These are phyloP conservation scores for Chlorella sp. DNA, from an alignment of 139 green algal species.

Conservation along the genomic window DNA sequence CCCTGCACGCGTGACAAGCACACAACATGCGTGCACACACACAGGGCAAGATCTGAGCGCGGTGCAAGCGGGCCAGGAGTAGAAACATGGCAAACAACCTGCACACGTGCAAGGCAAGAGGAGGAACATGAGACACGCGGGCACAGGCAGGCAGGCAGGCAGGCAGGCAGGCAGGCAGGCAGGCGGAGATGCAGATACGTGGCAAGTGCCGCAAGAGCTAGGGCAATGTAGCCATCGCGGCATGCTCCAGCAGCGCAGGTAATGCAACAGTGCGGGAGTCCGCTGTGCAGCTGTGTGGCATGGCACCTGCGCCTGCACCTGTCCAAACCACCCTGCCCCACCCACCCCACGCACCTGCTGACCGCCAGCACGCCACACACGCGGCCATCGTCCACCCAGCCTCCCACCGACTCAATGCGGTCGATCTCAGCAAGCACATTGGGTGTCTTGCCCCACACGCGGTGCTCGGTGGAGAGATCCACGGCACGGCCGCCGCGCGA, in stretches of 20 bases:
- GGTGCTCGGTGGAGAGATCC: constrained; percentile 66
- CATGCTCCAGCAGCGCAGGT: neutral
- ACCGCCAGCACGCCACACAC: constrained; percentile 86
- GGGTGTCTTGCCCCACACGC: constrained; percentile 54
- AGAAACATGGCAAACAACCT: no score
- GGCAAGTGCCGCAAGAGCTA: neutral
- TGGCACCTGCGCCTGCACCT: neutral
- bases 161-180: neutral
- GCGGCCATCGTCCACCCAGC: constrained; percentile 72
- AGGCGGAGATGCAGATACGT: neutral
- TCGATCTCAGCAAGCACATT: constrained; percentile 53
- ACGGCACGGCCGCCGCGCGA: constrained; percentile 50
- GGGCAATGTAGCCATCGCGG: neutral
- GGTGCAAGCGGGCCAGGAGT: no score
- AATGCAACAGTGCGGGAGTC: neutral
- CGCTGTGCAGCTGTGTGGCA: neutral
- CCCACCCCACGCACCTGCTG: constrained; percentile 28
- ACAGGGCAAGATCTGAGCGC: no score
- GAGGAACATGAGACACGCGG: neutral
- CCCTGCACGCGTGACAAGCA: constrained; percentile 37
- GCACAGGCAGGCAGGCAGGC: neutral
- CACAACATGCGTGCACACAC: no score
- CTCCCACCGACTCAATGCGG: constrained; percentile 57
- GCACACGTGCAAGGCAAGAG: no score
- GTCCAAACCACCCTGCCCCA: no score